These are phyloP conservation scores for Keqinozyma sinolaborantium DNA, from an alignment of 1,139 yeast genomes.

Conservation along the genomic window DNA sequence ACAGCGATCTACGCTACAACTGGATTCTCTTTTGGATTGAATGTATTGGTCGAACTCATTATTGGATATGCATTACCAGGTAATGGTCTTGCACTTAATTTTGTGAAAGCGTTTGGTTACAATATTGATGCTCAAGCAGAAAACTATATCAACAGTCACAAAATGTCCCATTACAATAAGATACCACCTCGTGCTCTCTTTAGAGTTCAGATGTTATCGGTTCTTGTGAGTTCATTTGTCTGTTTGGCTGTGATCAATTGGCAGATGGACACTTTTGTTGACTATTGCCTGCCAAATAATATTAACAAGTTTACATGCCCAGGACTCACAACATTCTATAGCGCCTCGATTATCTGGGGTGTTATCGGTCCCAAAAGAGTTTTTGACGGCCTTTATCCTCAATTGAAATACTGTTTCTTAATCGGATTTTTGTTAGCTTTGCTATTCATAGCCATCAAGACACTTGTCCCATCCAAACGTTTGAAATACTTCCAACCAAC, in stretches of 20 bases:
- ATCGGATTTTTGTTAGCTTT: constrained; percentile 47
- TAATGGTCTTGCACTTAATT: constrained; percentile 56
- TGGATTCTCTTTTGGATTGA: constrained; percentile 50
- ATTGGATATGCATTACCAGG: constrained; percentile 65
- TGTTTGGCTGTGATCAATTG: constrained; percentile 52
- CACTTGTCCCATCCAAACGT: constrained; percentile 22
- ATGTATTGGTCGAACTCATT: constrained; percentile 57
- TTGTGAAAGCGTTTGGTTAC: constrained; percentile 55
- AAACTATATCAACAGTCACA: constrained; percentile 51
- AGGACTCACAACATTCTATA: constrained; percentile 40
- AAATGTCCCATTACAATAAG: constrained; percentile 57
- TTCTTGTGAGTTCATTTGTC: constrained; percentile 36
- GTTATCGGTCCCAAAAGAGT: constrained; percentile 58
- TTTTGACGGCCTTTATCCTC: constrained; percentile 46
- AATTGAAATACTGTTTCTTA: constrained; percentile 46
- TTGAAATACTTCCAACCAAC: constrained; percentile 39
- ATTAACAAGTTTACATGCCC: constrained; percentile 46
- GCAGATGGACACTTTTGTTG: constrained; percentile 31
- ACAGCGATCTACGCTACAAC: constrained; percentile 49
- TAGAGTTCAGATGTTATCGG: constrained; percentile 51
- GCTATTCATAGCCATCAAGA: constrained; percentile 36
- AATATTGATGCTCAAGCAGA: constrained; percentile 61
- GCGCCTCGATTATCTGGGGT: constrained; percentile 56
- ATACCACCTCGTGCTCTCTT: constrained; percentile 60
- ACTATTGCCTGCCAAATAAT: constrained; percentile 42